phyloP scores from a whole-genome alignment of 2,329 filamentous ascomycete genomes.

The Keithomyces neogunnii region DNA sequence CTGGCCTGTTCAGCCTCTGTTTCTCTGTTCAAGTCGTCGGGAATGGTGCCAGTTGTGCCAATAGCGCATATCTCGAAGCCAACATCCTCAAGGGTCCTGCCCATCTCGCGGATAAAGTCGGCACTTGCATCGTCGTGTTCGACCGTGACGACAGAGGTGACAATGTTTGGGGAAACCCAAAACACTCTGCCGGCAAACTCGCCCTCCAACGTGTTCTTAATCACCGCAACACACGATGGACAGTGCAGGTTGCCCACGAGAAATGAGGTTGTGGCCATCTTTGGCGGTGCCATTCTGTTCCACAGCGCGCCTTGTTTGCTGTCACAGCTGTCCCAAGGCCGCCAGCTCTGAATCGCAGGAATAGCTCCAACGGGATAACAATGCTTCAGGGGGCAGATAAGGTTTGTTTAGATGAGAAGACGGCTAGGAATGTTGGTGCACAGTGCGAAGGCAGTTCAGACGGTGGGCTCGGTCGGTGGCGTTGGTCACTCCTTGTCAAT shows the following conservation, averaged over 20 bases:
- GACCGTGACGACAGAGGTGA: slow-evolving; percentile 61
- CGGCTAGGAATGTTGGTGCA: background rate
- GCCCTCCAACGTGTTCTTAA: slow-evolving; percentile 48
- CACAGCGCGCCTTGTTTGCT: slow-evolving; percentile 1
- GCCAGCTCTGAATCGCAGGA: background rate
- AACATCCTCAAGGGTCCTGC: slow-evolving; percentile 41
- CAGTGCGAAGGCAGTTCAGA: background rate
- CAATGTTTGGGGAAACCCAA: slow-evolving; percentile 61
- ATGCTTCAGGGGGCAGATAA: slow-evolving; percentile 2
- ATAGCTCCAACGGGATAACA: background rate
- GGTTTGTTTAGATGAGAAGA: background rate
- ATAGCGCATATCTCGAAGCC: slow-evolving; percentile 52
- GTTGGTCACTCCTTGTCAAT: background rate
- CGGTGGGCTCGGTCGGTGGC: background rate
- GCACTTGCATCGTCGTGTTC: slow-evolving; percentile 37
- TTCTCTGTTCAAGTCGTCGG: slow-evolving; percentile 18
- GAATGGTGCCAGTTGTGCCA: slow-evolving; percentile 26
- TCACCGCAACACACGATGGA: slow-evolving; percentile 62
- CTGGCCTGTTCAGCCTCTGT: slow-evolving; percentile 11
- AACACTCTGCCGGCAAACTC: slow-evolving; percentile 35
- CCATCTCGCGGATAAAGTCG: slow-evolving; percentile 34
- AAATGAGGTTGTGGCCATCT: slow-evolving; percentile 46
- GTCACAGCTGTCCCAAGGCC: slow-evolving; percentile 1
- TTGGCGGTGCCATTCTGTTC: slow-evolving; percentile 19
- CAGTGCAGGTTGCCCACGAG: slow-evolving; percentile 71